Evolutionary conservation across 345 rosid species (phyloP).

Genomic region (Rubroshorea leprosula): DNA sequence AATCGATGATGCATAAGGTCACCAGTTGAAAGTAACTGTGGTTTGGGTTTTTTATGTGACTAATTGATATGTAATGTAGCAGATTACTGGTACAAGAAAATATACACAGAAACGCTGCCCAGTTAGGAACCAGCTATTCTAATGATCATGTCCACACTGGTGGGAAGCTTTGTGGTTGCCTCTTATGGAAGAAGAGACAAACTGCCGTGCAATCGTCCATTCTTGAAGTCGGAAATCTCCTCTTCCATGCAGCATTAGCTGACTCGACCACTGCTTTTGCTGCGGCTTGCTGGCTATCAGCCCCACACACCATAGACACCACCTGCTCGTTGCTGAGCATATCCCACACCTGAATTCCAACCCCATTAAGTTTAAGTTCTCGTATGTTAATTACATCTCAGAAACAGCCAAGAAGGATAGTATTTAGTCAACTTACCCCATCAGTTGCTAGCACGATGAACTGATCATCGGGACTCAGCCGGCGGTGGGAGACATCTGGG

Average conservation of each 20-base stretch:
- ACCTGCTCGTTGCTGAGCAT: constrained; percentile 68
- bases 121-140: background rate
- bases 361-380: no score
- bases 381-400: no score
- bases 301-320: constrained; percentile 37
- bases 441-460: constrained; percentile 75
- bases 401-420: background rate
- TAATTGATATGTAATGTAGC: no score
- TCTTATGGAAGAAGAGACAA: constrained; percentile 51
- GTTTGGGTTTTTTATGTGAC: no score
- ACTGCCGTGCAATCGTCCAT: constrained; percentile 65
- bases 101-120: background rate
- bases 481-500: constrained; percentile 60
- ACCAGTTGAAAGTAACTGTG: no score
- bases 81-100: background rate
- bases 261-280: constrained; percentile 62
- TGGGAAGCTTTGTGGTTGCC: background rate
- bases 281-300: constrained; percentile 35
- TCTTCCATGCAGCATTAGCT: constrained; percentile 55
- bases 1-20: no score
- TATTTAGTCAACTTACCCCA: constrained; percentile 40
- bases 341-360: constrained; percentile 57
- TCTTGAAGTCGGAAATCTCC: constrained; percentile 49
- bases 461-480: constrained; percentile 43
- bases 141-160: background rate